Conservation (phyloP, 78 protist genomes). For the Dictyostelium brefeldianum region DNA sequence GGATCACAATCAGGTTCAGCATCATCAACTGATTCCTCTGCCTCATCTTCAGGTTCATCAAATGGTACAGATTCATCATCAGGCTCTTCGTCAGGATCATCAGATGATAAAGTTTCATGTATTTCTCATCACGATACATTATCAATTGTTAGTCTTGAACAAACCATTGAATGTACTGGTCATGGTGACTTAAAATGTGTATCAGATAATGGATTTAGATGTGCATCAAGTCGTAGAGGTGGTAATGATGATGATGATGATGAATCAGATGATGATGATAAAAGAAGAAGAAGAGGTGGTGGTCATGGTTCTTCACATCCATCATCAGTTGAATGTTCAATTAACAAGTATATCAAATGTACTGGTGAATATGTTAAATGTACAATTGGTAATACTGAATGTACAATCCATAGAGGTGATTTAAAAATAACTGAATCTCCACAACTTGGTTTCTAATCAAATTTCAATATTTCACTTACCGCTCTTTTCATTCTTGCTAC, state of each 20-base stretch:
- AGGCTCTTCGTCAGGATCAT: neutral
- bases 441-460: neutral
- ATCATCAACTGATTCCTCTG: neutral
- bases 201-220: neutral
- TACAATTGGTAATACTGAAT: constrained; percentile 20
- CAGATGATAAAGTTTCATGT: neutral
- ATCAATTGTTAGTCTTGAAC: neutral
- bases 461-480: too few species aligned
- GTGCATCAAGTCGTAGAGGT: neutral
- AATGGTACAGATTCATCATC: neutral
- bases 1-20: neutral
- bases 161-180: constrained; percentile 14
- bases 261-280: too few species aligned
- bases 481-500: too few species aligned
- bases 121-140: neutral
- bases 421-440: constrained; percentile 9
- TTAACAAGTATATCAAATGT: neutral
- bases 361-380: neutral
- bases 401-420: neutral
- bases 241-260: neutral
- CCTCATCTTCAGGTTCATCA: neutral
- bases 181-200: neutral
- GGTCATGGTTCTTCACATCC: neutral
- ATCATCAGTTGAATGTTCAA: neutral
- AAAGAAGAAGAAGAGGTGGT: too few species aligned